Evolutionary conservation across 2,329 filamentous ascomycete genomes (phyloP), one percentile per base, ranked within the genome.

Genomic region (Aureobasidium leucospermi): DNA sequence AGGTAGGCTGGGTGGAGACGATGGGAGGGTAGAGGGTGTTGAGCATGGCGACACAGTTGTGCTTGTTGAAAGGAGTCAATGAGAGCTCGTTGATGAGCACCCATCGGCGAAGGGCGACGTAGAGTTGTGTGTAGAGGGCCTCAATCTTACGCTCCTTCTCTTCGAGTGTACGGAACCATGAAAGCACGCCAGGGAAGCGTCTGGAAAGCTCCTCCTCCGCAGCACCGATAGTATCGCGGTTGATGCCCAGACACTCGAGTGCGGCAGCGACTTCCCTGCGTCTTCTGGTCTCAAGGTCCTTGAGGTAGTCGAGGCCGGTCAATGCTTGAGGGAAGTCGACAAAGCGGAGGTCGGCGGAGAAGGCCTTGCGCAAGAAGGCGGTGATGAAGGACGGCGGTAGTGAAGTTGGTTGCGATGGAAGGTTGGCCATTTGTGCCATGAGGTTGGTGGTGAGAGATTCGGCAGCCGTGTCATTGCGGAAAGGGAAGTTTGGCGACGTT

Each of bases 261-360:
- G 83, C 82, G 9, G 76, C 75, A 6, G 75, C 73, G 43, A 85
- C 75, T 65, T 87, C 85, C 59, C 81, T 80, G 61, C 79, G 77
- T 65, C 84, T 78, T 62, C 84, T 77, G 47, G 73, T 78, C 67
- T 87, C 84, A 8, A 87, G 73, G 62, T 86, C 83, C 63, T 81
- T 83, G 55, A 87, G 76, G 67, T 87, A 87, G 70, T 87, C 85
- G 57, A 87, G 74, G 7, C 82, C 84, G 3, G 84, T 85, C 63
- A 87, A 72, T 16, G 84, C 82, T 67, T 87, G 84, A 19, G 82
- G 80, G 63, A 87, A 87, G 71, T 87, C 84, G 61, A 87, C 84
- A 42, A 78, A 71, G 36, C 78, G 75, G 9, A 87, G 69, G 46
- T 82, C 76, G 1, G 76, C 67, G 23, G 81, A 76, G 69, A 87